Evolutionary conservation across 2,329 filamentous ascomycete genomes (phyloP), one percentile per base, ranked within the genome.

Genomic region (Ophiostoma tasmaniense): DNA sequence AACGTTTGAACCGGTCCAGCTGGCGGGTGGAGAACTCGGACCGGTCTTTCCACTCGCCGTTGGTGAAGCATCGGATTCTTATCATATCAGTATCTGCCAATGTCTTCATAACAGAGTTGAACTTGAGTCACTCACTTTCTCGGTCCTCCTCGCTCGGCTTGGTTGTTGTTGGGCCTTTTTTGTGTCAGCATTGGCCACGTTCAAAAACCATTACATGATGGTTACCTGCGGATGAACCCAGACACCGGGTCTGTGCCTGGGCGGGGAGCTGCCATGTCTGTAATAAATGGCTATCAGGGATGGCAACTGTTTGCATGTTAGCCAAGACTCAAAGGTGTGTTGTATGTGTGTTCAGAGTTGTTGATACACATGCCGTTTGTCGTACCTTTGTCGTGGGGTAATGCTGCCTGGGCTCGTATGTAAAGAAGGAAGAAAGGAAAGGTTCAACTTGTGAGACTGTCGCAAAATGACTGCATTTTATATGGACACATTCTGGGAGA

Each of bases 61-160:
- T 76, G 7, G 72, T 55, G 28, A 68, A 66, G 70, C 78, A 79
- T 20, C 72, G 75, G 69, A 79, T 76, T 35, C 75, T 76, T 76
- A 59, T 22, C 30, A 10, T 37, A 50, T 68, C n/a, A 68, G 67
- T 35, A 33, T 20, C 8, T 13, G 33, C 14, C 20, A 10, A 37
- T 33, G 4, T 62, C 30, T 8, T 3, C 2, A 20, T 3, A 55
- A 25, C 10, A n/a, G 10, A 22, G 61, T 13, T 10, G 17, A 5
- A 17, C 22, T 25, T 14, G 8, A 8, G 6, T 8, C 0, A 33
- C 39, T 50, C 20, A 66, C 64, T 20, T 66, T 17, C 39, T 20
- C 39, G 64, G 64, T 4, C n/a, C 39, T 2, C 22, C 30, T 35
- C 30, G n/a, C 33, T 42, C 64, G 6, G 17, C n/a, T 35, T 28